Percentiles rank a stretch among this genome's conserved stretches.
phyloP scores from a whole-genome alignment of 495 filamentous ascomycete genomes.

The Tuber aestivum region DNA sequence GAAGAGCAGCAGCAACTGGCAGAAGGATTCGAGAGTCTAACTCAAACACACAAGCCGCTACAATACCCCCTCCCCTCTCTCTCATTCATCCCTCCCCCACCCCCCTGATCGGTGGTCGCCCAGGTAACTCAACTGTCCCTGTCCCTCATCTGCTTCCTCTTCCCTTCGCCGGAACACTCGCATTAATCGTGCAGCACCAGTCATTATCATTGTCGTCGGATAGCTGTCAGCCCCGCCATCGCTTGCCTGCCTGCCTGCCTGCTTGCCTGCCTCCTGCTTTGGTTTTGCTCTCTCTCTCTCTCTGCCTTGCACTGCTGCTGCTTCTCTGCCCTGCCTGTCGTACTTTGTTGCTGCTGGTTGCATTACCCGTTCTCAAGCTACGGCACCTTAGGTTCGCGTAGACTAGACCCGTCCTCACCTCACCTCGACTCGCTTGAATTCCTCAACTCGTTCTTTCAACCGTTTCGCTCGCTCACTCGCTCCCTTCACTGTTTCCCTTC shows the following conservation, averaged over 20 bases:
- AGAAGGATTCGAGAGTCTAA: neutral
- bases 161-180: neutral
- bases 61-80: neutral
- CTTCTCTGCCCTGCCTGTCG: constrained; percentile 8
- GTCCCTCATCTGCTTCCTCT: constrained; percentile 12
- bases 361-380: constrained; percentile 32
- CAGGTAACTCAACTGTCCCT: constrained; percentile 3
- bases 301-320: neutral
- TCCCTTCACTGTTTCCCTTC: constrained; percentile 35
- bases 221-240: constrained; percentile 31
- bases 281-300: too few relatives aligned
- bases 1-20: neutral
- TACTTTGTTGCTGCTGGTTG: constrained; percentile 32
- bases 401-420: constrained; percentile 20
- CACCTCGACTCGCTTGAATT: constrained; percentile 30
- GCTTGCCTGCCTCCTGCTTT: constrained; percentile 20
- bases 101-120: constrained; percentile 1
- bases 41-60: neutral
- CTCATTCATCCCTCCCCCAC: constrained; percentile 1
- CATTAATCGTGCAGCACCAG: constrained; percentile 22
- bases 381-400: constrained; percentile 26
- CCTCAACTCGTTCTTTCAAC: constrained; percentile 24
- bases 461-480: constrained; percentile 34
- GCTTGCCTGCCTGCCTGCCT: constrained; percentile 31
- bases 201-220: constrained; percentile 28